phyloP scores from a whole-genome alignment of 441 rosid genomes.

The Biscutella laevigata region DNA sequence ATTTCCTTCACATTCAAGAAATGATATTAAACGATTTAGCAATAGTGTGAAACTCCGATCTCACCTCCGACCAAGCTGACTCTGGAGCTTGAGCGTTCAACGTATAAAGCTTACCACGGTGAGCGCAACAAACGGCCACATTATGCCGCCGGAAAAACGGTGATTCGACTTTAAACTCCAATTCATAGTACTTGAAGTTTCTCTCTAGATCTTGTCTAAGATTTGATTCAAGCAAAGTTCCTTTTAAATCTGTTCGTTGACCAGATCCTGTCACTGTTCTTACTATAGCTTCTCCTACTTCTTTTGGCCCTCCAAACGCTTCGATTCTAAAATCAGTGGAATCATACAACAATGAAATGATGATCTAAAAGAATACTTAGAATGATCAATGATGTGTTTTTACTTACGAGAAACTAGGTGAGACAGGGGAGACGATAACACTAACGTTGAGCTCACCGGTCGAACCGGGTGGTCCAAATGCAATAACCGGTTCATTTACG shows the following conservation, averaged over 20 bases:
- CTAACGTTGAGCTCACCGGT: slow-evolving; percentile 85
- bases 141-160: slow-evolving; percentile 57
- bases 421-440: slow-evolving; percentile 68
- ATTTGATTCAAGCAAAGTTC: slow-evolving; percentile 45
- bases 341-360: neutral
- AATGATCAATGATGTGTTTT: neutral
- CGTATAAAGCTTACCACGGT: slow-evolving; percentile 50
- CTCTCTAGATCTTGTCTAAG: slow-evolving; percentile 43
- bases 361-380: neutral
- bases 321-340: too few relatives aligned
- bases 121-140: slow-evolving; percentile 56
- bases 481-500: slow-evolving; percentile 57
- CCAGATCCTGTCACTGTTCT: slow-evolving; percentile 43
- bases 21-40: slow-evolving; percentile 53
- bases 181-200: slow-evolving; percentile 46
- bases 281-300: slow-evolving; percentile 69
- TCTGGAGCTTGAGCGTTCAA: slow-evolving; percentile 78
- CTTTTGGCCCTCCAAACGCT: slow-evolving; percentile 67
- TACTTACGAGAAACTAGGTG: slow-evolving; percentile 71
- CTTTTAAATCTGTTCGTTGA: slow-evolving; percentile 39
- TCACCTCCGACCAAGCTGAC: slow-evolving; percentile 49
- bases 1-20: slow-evolving; percentile 19
- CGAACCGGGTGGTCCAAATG: slow-evolving; percentile 87
- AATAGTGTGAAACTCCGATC: slow-evolving; percentile 35
- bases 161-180: slow-evolving; percentile 71